Evolutionary conservation across 179 eudicot species (phyloP), one percentile per base, ranked within the genome.

Genomic region (Beta corolliflora): DNA sequence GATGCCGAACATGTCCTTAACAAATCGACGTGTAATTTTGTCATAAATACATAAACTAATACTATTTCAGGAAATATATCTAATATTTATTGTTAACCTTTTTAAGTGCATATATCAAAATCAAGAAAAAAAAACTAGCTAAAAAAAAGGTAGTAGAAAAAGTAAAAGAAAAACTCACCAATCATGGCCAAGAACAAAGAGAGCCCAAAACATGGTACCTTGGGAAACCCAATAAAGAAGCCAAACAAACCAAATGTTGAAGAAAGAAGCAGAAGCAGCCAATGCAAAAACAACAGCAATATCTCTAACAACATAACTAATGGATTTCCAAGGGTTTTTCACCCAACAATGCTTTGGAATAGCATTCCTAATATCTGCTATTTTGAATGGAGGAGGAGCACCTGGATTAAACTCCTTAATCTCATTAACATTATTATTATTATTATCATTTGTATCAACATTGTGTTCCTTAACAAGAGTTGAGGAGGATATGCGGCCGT

Each of bases 161-260:
- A 36, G 41, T 36, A 36, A 36, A 36, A 36, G 41, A 36, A 36
- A 67, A 45, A 81, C 83, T 82, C 83, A 91, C 98, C 98, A 94
- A 80, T 94, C 98, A 88, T 94, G 98, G 36, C 98, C 98, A 80
- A 94, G 95, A 86, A 92, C 97, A 89, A 94, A 94, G 73, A 94
- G 88, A 84, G 97, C 98, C 98, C 98, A 94, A 75, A 94, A 94
- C 97, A 94, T 94, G 41, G 95, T 92, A 53, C 93, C 88, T 56
- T 94, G 97, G 77, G 98, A 97, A 88, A 91, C 23, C 98, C 97
- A 92, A 82, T 94, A 94, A 77, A 94, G 89, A 76, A 97, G 98
- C 98, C 98, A 94, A 79, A 90, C 90, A 80, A 76, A 55, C 98
- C 94, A 91, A 63, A 79, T 89, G 85, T 94, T 94, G 58, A 92